A percentile compares a stretch with the other conserved stretches of the same genome.
phyloP scores from a whole-genome alignment of 805 yeast genomes.

The Wickerhamomyces rabaulensis region DNA sequence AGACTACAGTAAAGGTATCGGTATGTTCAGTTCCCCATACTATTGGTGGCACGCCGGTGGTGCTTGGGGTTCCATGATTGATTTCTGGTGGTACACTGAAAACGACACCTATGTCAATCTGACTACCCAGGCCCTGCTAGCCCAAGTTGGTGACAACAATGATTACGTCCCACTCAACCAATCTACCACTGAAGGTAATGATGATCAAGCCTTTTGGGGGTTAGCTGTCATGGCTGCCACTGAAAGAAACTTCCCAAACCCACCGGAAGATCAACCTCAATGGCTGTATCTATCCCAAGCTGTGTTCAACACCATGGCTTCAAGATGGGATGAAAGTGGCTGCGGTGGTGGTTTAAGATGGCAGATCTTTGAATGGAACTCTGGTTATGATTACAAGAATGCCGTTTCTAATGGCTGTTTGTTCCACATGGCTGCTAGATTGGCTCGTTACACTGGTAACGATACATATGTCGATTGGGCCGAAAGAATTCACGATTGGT shows the following conservation, averaged over 20 bases:
- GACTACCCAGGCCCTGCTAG: slow-evolving; percentile 52
- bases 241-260: slow-evolving; percentile 76
- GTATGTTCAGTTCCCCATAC: slow-evolving; percentile 69
- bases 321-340: slow-evolving; percentile 63
- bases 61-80: slow-evolving; percentile 54
- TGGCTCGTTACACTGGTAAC: slow-evolving; percentile 74
- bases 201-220: slow-evolving; percentile 94
- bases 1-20: slow-evolving; percentile 60
- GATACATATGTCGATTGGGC: slow-evolving; percentile 70
- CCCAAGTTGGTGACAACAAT: slow-evolving; percentile 58
- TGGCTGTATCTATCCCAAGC: slow-evolving; percentile 84
- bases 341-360: slow-evolving; percentile 83
- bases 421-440: slow-evolving; percentile 76
- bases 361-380: slow-evolving; percentile 88
- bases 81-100: slow-evolving; percentile 61
- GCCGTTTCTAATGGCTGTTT: slow-evolving; percentile 83
- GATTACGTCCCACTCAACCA: slow-evolving; percentile 81
- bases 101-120: slow-evolving; percentile 56
- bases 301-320: slow-evolving; percentile 76
- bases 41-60: slow-evolving; percentile 95
- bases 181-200: slow-evolving; percentile 83
- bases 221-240: slow-evolving; percentile 80
- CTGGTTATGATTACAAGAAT: slow-evolving; percentile 84
- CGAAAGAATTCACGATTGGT: slow-evolving; percentile 73
- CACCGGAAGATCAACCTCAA: slow-evolving; percentile 48